Conservation (phyloP, 2,329 filamentous ascomycete genomes). For the Fusarium cyanostomum region DNA sequence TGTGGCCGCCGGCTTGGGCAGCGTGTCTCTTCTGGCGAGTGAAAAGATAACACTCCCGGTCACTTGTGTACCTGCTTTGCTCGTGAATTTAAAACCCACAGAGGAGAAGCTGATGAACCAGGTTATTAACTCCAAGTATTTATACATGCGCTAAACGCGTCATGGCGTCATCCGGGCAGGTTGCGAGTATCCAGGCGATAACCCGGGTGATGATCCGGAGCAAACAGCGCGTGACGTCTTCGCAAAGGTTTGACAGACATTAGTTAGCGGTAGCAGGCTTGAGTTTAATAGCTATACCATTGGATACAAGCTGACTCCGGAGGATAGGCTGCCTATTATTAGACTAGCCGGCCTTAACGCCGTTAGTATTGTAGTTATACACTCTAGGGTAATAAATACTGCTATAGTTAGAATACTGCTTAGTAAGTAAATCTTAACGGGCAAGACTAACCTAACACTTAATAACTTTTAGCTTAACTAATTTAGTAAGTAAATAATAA, state of each 20-base stretch:
- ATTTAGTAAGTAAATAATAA: no score
- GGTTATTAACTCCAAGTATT: slow-evolving; percentile 20
- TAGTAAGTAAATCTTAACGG: slow-evolving; percentile 7
- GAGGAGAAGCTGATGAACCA: not conserved
- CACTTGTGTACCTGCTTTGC: slow-evolving; percentile 4
- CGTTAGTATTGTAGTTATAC: slow-evolving; percentile 27
- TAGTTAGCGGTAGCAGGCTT: not conserved
- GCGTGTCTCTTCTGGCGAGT: not conserved
- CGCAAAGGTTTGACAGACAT: not conserved
- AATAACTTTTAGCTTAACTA: not conserved
- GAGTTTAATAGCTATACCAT: slow-evolving; percentile 19
- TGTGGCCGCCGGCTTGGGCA: slow-evolving; percentile 25
- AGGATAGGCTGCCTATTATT: slow-evolving; percentile 24
- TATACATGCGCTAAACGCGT: slow-evolving; percentile 21
- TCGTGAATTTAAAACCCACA: slow-evolving; percentile 22
- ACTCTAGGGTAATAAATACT: slow-evolving; percentile 31
- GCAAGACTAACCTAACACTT: not conserved
- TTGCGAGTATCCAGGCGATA: slow-evolving; percentile 22
- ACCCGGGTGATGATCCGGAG: slow-evolving; percentile 20
- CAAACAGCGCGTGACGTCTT: slow-evolving; percentile 17
- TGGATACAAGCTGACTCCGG: slow-evolving; percentile 21
- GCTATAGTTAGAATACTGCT: slow-evolving; percentile 27
- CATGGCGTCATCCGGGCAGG: slow-evolving; percentile 21
- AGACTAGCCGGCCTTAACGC: slow-evolving; percentile 14
- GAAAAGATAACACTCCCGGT: slow-evolving; percentile 10